These are phyloP conservation scores for Breviolum minutum DNA, from an alignment of 73 alveolate species.

Conservation along the genomic window DNA sequence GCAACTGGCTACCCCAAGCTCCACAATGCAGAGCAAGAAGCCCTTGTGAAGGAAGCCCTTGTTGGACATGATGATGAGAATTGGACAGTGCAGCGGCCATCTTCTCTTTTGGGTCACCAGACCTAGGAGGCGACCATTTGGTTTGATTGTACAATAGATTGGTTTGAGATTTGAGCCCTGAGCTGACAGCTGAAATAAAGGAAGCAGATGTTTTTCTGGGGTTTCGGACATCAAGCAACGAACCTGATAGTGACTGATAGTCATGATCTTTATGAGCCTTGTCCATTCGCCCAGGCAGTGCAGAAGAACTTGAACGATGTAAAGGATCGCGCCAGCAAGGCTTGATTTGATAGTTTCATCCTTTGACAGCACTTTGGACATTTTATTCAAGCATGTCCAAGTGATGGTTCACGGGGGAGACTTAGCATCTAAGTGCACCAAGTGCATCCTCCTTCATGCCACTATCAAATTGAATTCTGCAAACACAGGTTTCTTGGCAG, in stretches of 20 bases:
- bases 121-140: conserved; percentile 59
- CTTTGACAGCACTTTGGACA: background rate
- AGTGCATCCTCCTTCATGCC: too few relatives aligned
- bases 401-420: background rate
- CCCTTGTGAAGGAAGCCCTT: conserved; percentile 84
- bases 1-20: conserved; percentile 90
- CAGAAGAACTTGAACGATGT: conserved; percentile 77
- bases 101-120: conserved; percentile 65
- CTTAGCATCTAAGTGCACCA: too few relatives aligned
- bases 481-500: too few relatives aligned
- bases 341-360: background rate
- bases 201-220: too few relatives aligned
- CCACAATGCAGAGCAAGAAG: conserved; percentile 93
- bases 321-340: conserved; percentile 87
- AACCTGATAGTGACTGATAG: background rate
- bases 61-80: conserved; percentile 82
- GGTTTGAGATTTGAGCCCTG: too few relatives aligned
- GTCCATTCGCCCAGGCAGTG: conserved; percentile 29
- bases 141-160: too few relatives aligned
- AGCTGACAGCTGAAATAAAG: too few relatives aligned
- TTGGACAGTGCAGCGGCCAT: conserved; percentile 88
- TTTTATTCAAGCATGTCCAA: background rate
- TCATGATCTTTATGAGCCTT: background rate
- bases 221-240: too few relatives aligned
- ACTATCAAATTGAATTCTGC: too few relatives aligned